Evolutionary conservation across 1,284 basidiomycete genomes (phyloP).

Genomic region (Leucoagaricus sp.): DNA sequence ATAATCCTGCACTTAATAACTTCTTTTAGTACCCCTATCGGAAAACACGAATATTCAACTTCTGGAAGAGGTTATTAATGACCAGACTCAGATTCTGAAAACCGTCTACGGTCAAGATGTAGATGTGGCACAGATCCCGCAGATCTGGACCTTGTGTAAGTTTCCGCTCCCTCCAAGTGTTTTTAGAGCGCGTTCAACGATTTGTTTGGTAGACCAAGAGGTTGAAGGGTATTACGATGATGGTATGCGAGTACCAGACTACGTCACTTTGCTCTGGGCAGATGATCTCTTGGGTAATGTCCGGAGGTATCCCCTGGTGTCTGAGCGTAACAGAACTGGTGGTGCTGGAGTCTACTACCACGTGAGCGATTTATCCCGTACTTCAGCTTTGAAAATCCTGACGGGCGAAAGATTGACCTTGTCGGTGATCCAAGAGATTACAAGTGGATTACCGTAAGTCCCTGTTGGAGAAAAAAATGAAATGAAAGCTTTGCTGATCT

Average conservation of each 20-base stretch:
- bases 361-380: slow-evolving; percentile 31
- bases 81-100: slow-evolving; percentile 60
- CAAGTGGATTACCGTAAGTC: slow-evolving; percentile 57
- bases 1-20: not conserved
- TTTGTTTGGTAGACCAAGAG: slow-evolving; percentile 49
- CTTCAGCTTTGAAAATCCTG: not conserved
- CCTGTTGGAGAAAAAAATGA: too few relatives aligned
- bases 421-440: slow-evolving; percentile 56
- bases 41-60: slow-evolving; percentile 49
- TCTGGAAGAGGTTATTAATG: slow-evolving; percentile 55
- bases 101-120: slow-evolving; percentile 49
- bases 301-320: slow-evolving; percentile 51
- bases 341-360: slow-evolving; percentile 73
- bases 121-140: slow-evolving; percentile 54
- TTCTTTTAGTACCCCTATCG: slow-evolving; percentile 46
- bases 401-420: slow-evolving; percentile 43
- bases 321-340: slow-evolving; percentile 56
- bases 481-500: not conserved
- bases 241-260: slow-evolving; percentile 57
- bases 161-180: not conserved
- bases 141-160: slow-evolving; percentile 66
- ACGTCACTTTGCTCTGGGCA: slow-evolving; percentile 58
- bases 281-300: slow-evolving; percentile 68
- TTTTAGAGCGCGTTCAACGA: not conserved
- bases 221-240: slow-evolving; percentile 69